These are phyloP conservation scores for Graphilbum ipis-grandicollis DNA, from an alignment of 2,329 filamentous ascomycete genomes.

Conservation along the genomic window DNA sequence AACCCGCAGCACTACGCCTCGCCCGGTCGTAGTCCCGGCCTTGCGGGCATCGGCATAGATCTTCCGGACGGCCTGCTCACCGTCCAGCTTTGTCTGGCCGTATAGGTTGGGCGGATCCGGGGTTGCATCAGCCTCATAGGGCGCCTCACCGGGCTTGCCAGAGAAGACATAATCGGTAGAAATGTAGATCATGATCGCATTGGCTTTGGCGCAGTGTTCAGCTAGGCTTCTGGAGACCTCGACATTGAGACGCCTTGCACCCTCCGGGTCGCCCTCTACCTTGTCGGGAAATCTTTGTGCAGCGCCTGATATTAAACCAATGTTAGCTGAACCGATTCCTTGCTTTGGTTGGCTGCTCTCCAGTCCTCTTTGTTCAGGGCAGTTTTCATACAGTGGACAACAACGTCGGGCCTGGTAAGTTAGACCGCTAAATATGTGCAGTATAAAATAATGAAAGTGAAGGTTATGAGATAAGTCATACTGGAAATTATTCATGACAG, in stretches of 20 bases:
- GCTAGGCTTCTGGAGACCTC: slow-evolving; percentile 52
- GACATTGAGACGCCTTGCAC: slow-evolving; percentile 58
- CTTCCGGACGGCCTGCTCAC: slow-evolving; percentile 47
- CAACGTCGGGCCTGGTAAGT: slow-evolving; percentile 54
- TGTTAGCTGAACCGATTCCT: neutral
- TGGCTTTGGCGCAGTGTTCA: slow-evolving; percentile 41
- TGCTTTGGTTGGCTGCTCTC: too few species aligned
- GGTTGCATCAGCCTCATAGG: slow-evolving; percentile 49
- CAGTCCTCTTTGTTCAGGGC: too few species aligned
- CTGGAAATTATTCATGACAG: slow-evolving; percentile 35
- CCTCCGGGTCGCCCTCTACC: slow-evolving; percentile 63
- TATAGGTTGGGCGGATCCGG: slow-evolving; percentile 64
- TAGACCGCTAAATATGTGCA: too few species aligned
- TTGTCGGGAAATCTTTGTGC: slow-evolving; percentile 80
- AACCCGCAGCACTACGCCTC: slow-evolving; percentile 57
- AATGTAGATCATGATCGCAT: slow-evolving; percentile 55
- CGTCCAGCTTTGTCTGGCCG: slow-evolving; percentile 43
- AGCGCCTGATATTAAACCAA: slow-evolving; percentile 34
- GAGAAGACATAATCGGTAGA: slow-evolving; percentile 73
- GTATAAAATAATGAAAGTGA: too few species aligned
- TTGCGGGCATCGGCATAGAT: slow-evolving; percentile 26
- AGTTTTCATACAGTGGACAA: slow-evolving; percentile 62
- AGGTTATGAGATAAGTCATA: too few species aligned
- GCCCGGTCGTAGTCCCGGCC: slow-evolving; percentile 18
- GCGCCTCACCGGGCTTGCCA: slow-evolving; percentile 60